phyloP scores from a whole-genome alignment of 331 rosid species.

The Prunus yedoensis region DNA sequence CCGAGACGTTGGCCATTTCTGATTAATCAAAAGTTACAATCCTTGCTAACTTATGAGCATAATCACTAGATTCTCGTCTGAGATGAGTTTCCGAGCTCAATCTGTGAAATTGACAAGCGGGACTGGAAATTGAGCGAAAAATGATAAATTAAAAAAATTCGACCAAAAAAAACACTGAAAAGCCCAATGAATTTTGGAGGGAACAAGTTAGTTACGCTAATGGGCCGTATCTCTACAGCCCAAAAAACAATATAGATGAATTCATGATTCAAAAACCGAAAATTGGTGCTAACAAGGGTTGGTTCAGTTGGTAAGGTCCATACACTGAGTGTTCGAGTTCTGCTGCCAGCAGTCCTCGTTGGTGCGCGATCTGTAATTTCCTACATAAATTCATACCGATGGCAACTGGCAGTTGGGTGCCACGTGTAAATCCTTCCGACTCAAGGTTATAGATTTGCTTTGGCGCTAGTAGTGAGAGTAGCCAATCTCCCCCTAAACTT shows the following conservation, averaged over 20 bases:
- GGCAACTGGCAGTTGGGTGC: too few relatives aligned
- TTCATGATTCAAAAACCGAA: not conserved
- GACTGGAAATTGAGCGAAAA: too few relatives aligned
- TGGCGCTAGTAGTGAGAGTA: rapidly evolving
- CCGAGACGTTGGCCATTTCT: slow-evolving; percentile 82
- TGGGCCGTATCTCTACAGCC: not conserved
- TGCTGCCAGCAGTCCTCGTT: rapidly evolving
- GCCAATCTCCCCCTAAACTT: rapidly evolving
- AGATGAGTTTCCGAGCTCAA: not conserved
- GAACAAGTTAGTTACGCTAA: not conserved
- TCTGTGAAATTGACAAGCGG: not conserved
- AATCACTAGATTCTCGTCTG: not conserved
- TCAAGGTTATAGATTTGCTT: rapidly evolving
- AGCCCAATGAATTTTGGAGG: not conserved
- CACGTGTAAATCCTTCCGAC: too few relatives aligned
- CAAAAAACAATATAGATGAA: not conserved
- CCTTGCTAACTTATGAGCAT: not conserved
- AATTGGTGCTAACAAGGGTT: not conserved
- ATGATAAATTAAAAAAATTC: not conserved
- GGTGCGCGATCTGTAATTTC: too few relatives aligned
- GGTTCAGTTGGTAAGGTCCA: too few relatives aligned
- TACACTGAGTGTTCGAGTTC: rapidly evolving
- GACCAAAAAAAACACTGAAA: not conserved
- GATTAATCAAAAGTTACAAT: not conserved
- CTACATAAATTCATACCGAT: too few relatives aligned